Evolutionary conservation across 2,329 filamentous ascomycete genomes (phyloP).

Genomic region (Diaporthe sp.): DNA sequence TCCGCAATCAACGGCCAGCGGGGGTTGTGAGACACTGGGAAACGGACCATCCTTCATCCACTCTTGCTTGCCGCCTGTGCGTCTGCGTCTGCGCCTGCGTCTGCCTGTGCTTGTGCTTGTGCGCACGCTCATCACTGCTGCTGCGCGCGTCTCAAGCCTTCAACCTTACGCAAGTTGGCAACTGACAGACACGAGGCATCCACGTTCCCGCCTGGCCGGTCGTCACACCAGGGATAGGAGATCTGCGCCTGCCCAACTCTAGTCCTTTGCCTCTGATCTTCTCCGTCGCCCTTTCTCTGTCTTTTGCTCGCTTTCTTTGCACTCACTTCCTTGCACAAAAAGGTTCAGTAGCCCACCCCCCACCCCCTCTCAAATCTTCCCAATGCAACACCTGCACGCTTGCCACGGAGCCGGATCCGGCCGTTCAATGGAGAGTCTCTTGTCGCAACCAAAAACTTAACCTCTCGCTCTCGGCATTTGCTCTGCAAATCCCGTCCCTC

Average conservation of each 20-base stretch:
- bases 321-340: not conserved
- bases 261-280: not conserved
- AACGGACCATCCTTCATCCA: not conserved
- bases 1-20: slow-evolving; percentile 32
- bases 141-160: not conserved
- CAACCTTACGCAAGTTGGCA: slow-evolving; percentile 30
- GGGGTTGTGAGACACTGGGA: slow-evolving; percentile 22
- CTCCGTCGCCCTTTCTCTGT: not conserved
- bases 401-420: slow-evolving; percentile 25
- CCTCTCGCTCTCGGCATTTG: slow-evolving; percentile 15
- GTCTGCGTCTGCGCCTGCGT: not conserved
- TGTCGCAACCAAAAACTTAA: slow-evolving; percentile 10
- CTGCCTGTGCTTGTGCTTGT: not conserved
- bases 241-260: not conserved
- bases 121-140: slow-evolving; percentile 4
- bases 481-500: slow-evolving; percentile 20
- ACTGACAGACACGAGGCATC: slow-evolving; percentile 33
- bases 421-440: not conserved
- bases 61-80: not conserved
- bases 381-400: slow-evolving; percentile 4
- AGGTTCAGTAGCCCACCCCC: not conserved
- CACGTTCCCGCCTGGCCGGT: slow-evolving; percentile 16
- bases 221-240: not conserved
- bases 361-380: not conserved
- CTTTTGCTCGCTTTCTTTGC: not conserved